phyloP scores from a whole-genome alignment of 257 asterid species.

The Gentiana macrophylla region DNA sequence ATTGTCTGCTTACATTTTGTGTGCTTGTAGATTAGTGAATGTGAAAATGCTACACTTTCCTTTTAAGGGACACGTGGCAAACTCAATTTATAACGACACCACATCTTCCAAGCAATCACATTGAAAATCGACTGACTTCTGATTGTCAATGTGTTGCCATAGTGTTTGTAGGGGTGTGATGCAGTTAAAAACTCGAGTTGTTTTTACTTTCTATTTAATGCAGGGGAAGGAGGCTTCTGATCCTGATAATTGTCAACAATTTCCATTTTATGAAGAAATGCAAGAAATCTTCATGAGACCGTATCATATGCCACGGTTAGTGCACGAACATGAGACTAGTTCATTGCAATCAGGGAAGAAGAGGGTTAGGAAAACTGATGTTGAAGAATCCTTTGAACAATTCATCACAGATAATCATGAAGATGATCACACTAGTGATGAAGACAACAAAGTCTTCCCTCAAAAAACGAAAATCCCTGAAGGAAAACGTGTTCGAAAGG shows the following conservation, averaged over 20 bases:
- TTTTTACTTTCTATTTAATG: slow-evolving; percentile 1
- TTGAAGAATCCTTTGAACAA: slow-evolving; percentile 28
- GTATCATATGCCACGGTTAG: slow-evolving; percentile 23
- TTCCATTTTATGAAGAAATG: slow-evolving; percentile 49
- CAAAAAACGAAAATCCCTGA: slow-evolving; percentile 21
- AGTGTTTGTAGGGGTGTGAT: too few relatives aligned
- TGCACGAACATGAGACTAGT: slow-evolving; percentile 15
- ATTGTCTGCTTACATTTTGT: too few relatives aligned
- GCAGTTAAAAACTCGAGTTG: too few relatives aligned
- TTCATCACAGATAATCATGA: slow-evolving; percentile 18
- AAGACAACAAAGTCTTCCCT: slow-evolving; percentile 13
- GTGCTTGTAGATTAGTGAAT: too few relatives aligned
- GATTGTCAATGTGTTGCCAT: too few relatives aligned
- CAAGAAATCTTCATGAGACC: slow-evolving; percentile 37
- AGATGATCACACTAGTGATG: slow-evolving; percentile 25
- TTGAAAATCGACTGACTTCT: too few relatives aligned
- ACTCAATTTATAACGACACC: too few relatives aligned
- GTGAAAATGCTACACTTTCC: too few relatives aligned
- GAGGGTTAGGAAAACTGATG: slow-evolving; percentile 16
- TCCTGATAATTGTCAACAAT: slow-evolving; percentile 25
- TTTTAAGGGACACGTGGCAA: too few relatives aligned
- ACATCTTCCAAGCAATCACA: too few relatives aligned
- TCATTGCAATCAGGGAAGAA: slow-evolving; percentile 25
- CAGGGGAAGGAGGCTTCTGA: slow-evolving; percentile 45
- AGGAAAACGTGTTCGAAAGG: slow-evolving; percentile 21